Percentiles rank a stretch among this genome's conserved stretches.
phyloP scores from a whole-genome alignment of 1,139 yeast genomes.

The Yamadazyma songkhlaensis region DNA sequence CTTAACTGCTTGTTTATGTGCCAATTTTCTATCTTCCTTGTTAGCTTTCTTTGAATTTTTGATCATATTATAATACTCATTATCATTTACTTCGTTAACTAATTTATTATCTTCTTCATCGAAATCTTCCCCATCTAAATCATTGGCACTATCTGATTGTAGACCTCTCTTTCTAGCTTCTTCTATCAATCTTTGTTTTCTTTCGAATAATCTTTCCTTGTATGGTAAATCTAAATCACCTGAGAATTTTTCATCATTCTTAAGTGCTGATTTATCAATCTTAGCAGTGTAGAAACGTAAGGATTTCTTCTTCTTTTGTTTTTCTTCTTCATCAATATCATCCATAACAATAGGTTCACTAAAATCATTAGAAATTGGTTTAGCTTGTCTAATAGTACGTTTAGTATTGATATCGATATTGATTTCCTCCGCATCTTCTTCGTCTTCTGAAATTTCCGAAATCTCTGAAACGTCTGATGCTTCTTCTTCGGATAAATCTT shows the following conservation, averaged over 20 bases:
- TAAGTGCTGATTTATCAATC: slow-evolving; percentile 76
- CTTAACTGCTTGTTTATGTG: slow-evolving; percentile 67
- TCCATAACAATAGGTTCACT: slow-evolving; percentile 67
- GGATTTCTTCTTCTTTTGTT: slow-evolving; percentile 75
- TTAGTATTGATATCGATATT: slow-evolving; percentile 50
- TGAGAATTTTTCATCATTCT: slow-evolving; percentile 50
- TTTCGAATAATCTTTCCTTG: slow-evolving; percentile 81
- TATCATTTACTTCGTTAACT: slow-evolving; percentile 34
- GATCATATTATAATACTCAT: slow-evolving; percentile 48
- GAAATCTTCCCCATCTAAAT: slow-evolving; percentile 49
- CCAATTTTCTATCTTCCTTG: slow-evolving; percentile 54
- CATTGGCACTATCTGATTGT: slow-evolving; percentile 53
- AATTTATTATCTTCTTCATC: slow-evolving; percentile 48
- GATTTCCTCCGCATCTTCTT: slow-evolving; percentile 20
- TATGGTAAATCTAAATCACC: slow-evolving; percentile 96
- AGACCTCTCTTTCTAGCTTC: slow-evolving; percentile 87
- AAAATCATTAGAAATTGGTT: slow-evolving; percentile 44
- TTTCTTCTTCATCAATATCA: slow-evolving; percentile 79
- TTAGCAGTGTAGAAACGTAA: slow-evolving; percentile 95
- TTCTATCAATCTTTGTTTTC: slow-evolving; percentile 81
- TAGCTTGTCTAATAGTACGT: slow-evolving; percentile 38
- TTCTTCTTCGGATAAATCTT: slow-evolving; percentile 12
- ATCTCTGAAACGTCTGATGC: slow-evolving; percentile 10
- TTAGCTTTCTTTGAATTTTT: slow-evolving; percentile 46
- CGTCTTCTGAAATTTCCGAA: slow-evolving; percentile 16